phyloP scores from a whole-genome alignment of 352 stramenopile species.

The Phytophthora aleatoria region DNA sequence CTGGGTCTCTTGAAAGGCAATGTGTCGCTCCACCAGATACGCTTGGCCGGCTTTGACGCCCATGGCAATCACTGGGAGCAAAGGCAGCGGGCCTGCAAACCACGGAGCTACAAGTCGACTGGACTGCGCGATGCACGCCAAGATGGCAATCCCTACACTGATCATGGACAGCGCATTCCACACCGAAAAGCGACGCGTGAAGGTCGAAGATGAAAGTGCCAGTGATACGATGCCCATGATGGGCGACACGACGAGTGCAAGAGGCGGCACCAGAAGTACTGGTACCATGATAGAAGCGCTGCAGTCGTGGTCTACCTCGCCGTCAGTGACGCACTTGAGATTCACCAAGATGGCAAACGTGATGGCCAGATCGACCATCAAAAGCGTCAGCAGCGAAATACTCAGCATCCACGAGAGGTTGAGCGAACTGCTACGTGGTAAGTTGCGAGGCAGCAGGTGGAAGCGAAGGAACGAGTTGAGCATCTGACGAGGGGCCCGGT shows the following conservation, averaged over 20 bases:
- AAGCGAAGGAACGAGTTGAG: conserved; percentile 52
- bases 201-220: conserved; percentile 68
- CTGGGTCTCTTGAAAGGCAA: conserved; percentile 81
- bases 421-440: conserved; percentile 57
- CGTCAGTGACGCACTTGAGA: conserved; percentile 77
- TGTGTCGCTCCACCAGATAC: conserved; percentile 74
- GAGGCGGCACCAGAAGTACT: conserved; percentile 67
- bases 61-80: conserved; percentile 73
- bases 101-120: conserved; percentile 78
- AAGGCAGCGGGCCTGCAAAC: conserved; percentile 72
- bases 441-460: conserved; percentile 60
- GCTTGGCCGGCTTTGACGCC: conserved; percentile 70
- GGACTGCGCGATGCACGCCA: conserved; percentile 64
- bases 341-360: conserved; percentile 83
- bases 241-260: conserved; percentile 72
- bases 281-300: conserved; percentile 76
- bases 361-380: conserved; percentile 83
- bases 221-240: conserved; percentile 80
- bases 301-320: conserved; percentile 70
- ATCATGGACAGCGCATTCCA: conserved; percentile 86
- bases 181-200: conserved; percentile 72
- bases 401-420: conserved; percentile 73
- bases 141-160: conserved; percentile 72
- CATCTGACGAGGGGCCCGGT: conserved; percentile 43
- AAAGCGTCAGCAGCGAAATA: conserved; percentile 59